These are phyloP conservation scores for Russula dissimulans DNA, from an alignment of 768 basidiomycete genomes.

Conservation along the genomic window DNA sequence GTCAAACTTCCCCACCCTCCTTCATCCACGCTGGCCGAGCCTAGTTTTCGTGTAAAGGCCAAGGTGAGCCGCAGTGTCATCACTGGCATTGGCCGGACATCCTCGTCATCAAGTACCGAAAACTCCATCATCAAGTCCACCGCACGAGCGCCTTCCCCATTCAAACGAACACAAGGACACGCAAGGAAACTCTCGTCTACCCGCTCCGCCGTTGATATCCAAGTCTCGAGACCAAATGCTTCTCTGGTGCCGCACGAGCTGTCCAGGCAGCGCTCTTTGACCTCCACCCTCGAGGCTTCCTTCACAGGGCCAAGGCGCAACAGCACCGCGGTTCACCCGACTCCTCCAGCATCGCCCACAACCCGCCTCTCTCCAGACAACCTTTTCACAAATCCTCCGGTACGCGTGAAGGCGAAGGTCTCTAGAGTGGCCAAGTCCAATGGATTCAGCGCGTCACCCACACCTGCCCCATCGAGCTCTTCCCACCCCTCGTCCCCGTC, in stretches of 20 bases:
- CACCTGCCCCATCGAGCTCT: slow-evolving; percentile 2
- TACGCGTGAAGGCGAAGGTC: slow-evolving; percentile 54
- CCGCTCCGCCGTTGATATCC: slow-evolving; percentile 20
- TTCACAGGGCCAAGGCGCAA: slow-evolving; percentile 19
- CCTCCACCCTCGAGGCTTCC: slow-evolving; percentile 19
- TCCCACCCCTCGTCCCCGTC: slow-evolving; percentile 11
- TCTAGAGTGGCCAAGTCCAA: slow-evolving; percentile 37
- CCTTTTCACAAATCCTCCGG: slow-evolving; percentile 14
- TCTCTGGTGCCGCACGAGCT: slow-evolving; percentile 16
- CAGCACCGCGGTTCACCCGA: slow-evolving; percentile 24
- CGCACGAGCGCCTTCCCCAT: slow-evolving; percentile 20
- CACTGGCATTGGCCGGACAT: slow-evolving; percentile 21
- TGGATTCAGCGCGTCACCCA: slow-evolving; percentile 5
- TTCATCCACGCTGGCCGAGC: slow-evolving; percentile 15
- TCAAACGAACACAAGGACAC: slow-evolving; percentile 10
- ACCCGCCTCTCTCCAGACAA: slow-evolving; percentile 17
- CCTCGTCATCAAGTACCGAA: slow-evolving; percentile 21
- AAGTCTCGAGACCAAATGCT: slow-evolving; percentile 20
- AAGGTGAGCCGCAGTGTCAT: slow-evolving; percentile 51
- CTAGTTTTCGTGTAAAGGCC: slow-evolving; percentile 39
- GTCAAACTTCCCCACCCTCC: slow-evolving; percentile 24
- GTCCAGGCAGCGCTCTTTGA: slow-evolving; percentile 27
- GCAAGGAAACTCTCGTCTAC: slow-evolving; percentile 4
- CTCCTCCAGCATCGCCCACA: slow-evolving; percentile 17
- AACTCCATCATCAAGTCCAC: slow-evolving; percentile 20